These are phyloP conservation scores for Chloromonas sp. DNA, from an alignment of 163 green algal species.

Conservation along the genomic window DNA sequence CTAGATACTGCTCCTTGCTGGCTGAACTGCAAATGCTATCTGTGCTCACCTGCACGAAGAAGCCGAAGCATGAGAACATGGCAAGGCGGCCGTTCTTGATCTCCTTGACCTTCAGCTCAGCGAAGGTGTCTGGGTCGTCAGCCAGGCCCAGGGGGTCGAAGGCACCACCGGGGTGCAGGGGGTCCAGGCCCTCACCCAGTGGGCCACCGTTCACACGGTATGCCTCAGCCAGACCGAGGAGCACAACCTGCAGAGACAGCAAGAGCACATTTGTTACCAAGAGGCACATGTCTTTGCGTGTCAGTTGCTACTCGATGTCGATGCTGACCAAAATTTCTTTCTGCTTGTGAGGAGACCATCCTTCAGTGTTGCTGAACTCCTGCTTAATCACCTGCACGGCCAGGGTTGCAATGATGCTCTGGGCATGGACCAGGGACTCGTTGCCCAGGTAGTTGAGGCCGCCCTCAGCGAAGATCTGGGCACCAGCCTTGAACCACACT, in stretches of 20 bases:
- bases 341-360: too few relatives aligned
- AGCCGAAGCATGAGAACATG: conserved; percentile 85
- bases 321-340: too few relatives aligned
- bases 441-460: conserved; percentile 87
- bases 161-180: conserved; percentile 74
- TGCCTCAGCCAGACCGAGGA: conserved; percentile 60
- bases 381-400: conserved; percentile 51
- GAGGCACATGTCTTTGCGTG: neutral
- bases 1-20: too few relatives aligned
- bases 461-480: conserved; percentile 78
- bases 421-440: conserved; percentile 70
- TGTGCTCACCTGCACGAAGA: conserved; percentile 66
- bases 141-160: conserved; percentile 80
- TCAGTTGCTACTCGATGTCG: too few relatives aligned
- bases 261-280: neutral
- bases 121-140: conserved; percentile 75
- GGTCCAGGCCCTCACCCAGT: conserved; percentile 66
- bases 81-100: conserved; percentile 84
- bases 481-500: conserved; percentile 89
- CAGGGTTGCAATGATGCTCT: conserved; percentile 73
- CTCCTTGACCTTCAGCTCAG: conserved; percentile 83
- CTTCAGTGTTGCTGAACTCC: too few relatives aligned
- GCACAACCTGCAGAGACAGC: neutral
- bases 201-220: conserved; percentile 73
- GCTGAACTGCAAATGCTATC: too few relatives aligned